These are phyloP conservation scores for Agrocybe pediades DNA, from an alignment of 768 basidiomycete species.

Conservation along the genomic window DNA sequence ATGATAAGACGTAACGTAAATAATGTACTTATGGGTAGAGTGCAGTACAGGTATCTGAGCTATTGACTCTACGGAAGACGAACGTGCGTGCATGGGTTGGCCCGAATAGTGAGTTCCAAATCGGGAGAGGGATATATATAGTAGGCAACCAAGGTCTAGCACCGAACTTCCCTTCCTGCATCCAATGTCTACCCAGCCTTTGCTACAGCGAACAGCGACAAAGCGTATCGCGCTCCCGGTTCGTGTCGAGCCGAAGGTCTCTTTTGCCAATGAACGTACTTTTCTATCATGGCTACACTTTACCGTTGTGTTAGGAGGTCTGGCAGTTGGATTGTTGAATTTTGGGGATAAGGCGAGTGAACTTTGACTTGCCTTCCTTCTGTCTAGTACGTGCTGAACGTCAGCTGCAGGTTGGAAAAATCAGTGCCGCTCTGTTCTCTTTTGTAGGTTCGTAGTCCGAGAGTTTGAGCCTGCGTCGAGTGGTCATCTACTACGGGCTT, in stretches of 20 bases:
- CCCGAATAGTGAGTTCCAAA: conserved; percentile 14
- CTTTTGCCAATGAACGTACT: conserved; percentile 92
- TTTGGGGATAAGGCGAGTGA: conserved; percentile 91
- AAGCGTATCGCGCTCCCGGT: conserved; percentile 98
- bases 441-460: conserved; percentile 75
- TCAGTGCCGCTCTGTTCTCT: conserved; percentile 96
- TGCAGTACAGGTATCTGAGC: too few species aligned
- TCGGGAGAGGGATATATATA: conserved; percentile 18
- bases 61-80: too few species aligned
- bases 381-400: neutral
- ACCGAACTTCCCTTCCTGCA: conserved; percentile 10
- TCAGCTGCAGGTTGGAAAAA: conserved; percentile 74
- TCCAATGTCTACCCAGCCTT: conserved; percentile 94
- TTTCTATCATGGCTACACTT: conserved; percentile 99
- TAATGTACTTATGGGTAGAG: conserved; percentile 1
- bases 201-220: conserved; percentile 90
- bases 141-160: conserved; percentile 8
- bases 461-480: too few species aligned
- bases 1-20: too few species aligned
- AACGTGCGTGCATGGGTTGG: conserved; percentile 27
- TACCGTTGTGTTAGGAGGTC: conserved; percentile 94
- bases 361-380: conserved; percentile 4
- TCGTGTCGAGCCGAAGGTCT: conserved; percentile 92
- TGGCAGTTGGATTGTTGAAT: conserved; percentile 94
- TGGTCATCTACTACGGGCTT: too few species aligned